These are phyloP conservation scores for Naumovozyma dairenensis DNA, from an alignment of 805 yeast species.

Conservation along the genomic window DNA sequence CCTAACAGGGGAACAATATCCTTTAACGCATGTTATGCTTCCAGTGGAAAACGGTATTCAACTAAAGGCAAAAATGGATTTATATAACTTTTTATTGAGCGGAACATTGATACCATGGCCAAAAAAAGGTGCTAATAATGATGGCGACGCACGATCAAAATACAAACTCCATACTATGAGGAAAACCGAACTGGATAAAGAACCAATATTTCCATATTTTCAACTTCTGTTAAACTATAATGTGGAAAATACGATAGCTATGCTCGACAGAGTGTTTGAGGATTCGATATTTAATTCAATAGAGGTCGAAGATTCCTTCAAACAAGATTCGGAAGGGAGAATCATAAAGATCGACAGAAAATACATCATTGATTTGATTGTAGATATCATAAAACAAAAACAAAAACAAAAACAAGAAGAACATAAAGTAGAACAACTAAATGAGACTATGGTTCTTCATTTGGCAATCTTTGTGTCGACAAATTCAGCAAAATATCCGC, in stretches of 20 bases:
- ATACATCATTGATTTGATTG: constrained; percentile 60
- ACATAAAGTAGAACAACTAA: too few relatives aligned
- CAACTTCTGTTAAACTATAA: constrained; percentile 44
- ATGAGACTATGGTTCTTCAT: too few relatives aligned
- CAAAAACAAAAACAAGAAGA: too few relatives aligned
- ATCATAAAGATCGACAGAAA: constrained; percentile 46
- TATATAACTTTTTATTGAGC: constrained; percentile 52
- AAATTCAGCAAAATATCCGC: constrained; percentile 76
- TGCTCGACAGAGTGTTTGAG: constrained; percentile 76
- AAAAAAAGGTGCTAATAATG: too few relatives aligned
- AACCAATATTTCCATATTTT: constrained; percentile 65
- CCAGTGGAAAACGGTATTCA: constrained; percentile 24
- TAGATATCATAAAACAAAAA: constrained; percentile 46
- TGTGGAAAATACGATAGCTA: constrained; percentile 49
- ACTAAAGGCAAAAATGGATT: constrained; percentile 36
- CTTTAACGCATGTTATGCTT: constrained; percentile 47
- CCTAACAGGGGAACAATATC: constrained; percentile 72
- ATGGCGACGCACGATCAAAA: too few relatives aligned
- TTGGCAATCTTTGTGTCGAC: constrained; percentile 67
- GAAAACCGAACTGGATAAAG: constrained; percentile 24
- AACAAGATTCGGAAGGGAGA: constrained; percentile 13
- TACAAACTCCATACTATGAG: constrained; percentile 30
- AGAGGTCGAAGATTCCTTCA: constrained; percentile 17
- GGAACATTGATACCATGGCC: constrained; percentile 45
- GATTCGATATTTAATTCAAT: constrained; percentile 65